These are phyloP conservation scores for Xerocomellus chrysenteron DNA, from an alignment of 768 basidiomycete species.

Conservation along the genomic window DNA sequence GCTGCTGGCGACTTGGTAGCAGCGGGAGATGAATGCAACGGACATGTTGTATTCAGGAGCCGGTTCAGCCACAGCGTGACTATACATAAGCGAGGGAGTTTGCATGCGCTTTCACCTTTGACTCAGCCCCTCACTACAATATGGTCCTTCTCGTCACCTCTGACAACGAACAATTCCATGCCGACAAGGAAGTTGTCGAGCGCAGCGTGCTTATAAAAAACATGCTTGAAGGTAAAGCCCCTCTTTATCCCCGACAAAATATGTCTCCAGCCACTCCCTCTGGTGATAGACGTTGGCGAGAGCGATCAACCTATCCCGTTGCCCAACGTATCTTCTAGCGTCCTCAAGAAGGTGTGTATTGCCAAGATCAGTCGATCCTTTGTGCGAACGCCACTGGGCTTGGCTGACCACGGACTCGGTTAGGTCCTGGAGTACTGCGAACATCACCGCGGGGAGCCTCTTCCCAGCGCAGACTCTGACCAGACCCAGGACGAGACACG, in stretches of 20 bases:
- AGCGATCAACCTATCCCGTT: conserved; percentile 92
- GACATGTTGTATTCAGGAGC: conserved; percentile 3
- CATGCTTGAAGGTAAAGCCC: conserved; percentile 88
- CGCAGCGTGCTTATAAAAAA: conserved; percentile 97
- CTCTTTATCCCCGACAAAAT: background rate
- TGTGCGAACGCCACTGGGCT: background rate
- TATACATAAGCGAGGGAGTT: conserved; percentile 5
- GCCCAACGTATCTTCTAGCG: conserved; percentile 90
- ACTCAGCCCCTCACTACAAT: conserved; percentile 23
- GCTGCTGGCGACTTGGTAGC: conserved; percentile 34
- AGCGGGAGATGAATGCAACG: conserved; percentile 42
- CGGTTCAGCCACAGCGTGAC: conserved; percentile 14
- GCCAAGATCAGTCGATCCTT: background rate
- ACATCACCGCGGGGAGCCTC: conserved; percentile 96
- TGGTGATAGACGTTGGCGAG: conserved; percentile 80
- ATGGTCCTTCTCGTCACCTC: conserved; percentile 92
- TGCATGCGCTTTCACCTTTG: background rate
- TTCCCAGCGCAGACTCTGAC: conserved; percentile 81
- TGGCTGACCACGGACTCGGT: background rate
- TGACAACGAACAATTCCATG: conserved; percentile 91
- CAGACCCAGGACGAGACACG: conserved; percentile 89
- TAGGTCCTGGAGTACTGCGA: conserved; percentile 99
- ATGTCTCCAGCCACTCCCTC: background rate
- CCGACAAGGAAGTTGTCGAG: conserved; percentile 93
- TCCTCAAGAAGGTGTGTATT: conserved; percentile 78